A percentile compares a stretch with the other conserved stretches of the same genome.
phyloP scores from a whole-genome alignment of 2,329 filamentous ascomycete genomes.

The Rhynchosporium agropyri region DNA sequence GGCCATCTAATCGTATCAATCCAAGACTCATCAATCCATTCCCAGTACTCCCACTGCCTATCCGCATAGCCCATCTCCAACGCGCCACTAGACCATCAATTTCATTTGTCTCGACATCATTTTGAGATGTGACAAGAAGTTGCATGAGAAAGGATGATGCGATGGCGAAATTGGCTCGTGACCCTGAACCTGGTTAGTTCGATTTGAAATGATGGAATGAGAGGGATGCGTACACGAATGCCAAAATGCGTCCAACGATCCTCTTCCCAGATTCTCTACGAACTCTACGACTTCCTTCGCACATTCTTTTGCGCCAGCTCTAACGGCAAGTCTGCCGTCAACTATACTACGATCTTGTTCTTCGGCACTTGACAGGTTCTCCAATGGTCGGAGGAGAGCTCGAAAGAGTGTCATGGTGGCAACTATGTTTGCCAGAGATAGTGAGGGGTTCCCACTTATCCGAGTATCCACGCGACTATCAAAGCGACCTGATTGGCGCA shows the following conservation, averaged over 20 bases:
- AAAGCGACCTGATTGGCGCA: slow-evolving; percentile 32
- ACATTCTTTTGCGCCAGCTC: slow-evolving; percentile 40
- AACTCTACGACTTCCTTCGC: slow-evolving; percentile 42
- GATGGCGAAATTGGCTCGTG: slow-evolving; percentile 42
- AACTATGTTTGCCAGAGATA: slow-evolving; percentile 43
- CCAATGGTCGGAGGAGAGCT: slow-evolving; percentile 41
- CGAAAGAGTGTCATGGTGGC: slow-evolving; percentile 44
- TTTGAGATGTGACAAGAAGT: slow-evolving; percentile 38
- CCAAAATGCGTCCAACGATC: slow-evolving; percentile 40
- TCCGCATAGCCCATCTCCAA: slow-evolving; percentile 41
- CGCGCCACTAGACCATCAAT: slow-evolving; percentile 38
- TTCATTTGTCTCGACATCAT: slow-evolving; percentile 36
- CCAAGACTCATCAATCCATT: slow-evolving; percentile 41
- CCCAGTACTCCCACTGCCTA: slow-evolving; percentile 35
- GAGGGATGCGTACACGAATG: slow-evolving; percentile 37
- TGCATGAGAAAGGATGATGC: slow-evolving; percentile 43
- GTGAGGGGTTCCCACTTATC: slow-evolving; percentile 40
- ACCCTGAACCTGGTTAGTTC: slow-evolving; percentile 31
- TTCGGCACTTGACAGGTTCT: slow-evolving; percentile 35
- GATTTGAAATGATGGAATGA: not conserved
- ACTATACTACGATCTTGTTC: slow-evolving; percentile 36
- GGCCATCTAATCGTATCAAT: slow-evolving; percentile 38
- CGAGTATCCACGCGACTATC: slow-evolving; percentile 36
- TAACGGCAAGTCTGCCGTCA: slow-evolving; percentile 34
- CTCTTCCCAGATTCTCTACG: slow-evolving; percentile 38